These are phyloP conservation scores for Ustulina deusta DNA, from an alignment of 2,329 filamentous ascomycete species.

Conservation along the genomic window DNA sequence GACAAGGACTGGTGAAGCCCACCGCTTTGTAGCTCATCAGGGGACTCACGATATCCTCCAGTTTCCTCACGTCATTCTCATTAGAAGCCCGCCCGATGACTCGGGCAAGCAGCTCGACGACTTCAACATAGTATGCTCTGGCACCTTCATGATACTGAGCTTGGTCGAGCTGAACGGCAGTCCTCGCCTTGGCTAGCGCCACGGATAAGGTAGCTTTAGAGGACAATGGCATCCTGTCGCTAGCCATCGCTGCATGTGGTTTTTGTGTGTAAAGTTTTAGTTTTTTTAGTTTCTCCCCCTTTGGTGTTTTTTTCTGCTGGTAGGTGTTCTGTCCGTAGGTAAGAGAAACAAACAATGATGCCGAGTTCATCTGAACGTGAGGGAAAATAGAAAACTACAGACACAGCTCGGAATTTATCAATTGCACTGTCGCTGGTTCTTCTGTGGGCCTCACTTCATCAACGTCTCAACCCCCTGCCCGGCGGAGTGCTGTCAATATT, in stretches of 20 bases:
- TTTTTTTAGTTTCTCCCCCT: background rate
- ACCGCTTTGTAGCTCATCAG: background rate
- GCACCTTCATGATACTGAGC: constrained; percentile 47
- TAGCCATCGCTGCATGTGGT: background rate
- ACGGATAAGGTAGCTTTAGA: constrained; percentile 46
- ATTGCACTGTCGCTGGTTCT: background rate
- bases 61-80: constrained; percentile 42
- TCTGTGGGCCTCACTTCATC: constrained; percentile 16
- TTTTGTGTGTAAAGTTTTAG: background rate
- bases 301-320: background rate
- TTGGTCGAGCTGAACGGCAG: constrained; percentile 49
- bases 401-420: constrained; percentile 1
- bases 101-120: constrained; percentile 43
- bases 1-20: background rate
- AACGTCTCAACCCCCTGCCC: constrained; percentile 15
- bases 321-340: background rate
- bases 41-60: constrained; percentile 43
- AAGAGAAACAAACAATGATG: background rate
- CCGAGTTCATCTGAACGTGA: constrained; percentile 1
- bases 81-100: constrained; percentile 42
- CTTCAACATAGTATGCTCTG: constrained; percentile 46
- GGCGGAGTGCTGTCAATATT: background rate
- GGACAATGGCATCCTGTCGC: constrained; percentile 41
- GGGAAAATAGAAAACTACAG: background rate
- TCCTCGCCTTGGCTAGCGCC: constrained; percentile 47